These are phyloP conservation scores for Mycena metata DNA, from an alignment of 768 basidiomycete species.

Conservation along the genomic window DNA sequence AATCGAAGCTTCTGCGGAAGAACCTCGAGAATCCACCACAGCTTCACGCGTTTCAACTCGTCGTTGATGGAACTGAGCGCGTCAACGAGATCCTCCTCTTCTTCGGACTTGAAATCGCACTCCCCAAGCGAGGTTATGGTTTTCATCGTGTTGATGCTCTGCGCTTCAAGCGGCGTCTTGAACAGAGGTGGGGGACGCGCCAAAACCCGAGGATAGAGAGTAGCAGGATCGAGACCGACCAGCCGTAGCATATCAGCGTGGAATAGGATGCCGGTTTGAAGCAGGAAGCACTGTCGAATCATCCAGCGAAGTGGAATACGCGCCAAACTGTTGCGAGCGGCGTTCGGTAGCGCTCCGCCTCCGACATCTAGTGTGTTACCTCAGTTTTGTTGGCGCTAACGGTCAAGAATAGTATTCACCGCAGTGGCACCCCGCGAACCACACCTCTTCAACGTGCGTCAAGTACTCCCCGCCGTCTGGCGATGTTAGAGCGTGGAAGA, in stretches of 20 bases:
- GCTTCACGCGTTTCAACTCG: constrained; percentile 60
- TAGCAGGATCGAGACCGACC: constrained; percentile 61
- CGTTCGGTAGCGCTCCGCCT: constrained; percentile 76
- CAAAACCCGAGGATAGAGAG: constrained; percentile 60
- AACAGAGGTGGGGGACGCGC: constrained; percentile 55
- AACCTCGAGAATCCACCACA: constrained; percentile 79
- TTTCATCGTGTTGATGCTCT: constrained; percentile 13
- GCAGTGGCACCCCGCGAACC: constrained; percentile 83
- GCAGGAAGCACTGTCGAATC: constrained; percentile 73
- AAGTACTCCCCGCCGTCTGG: constrained; percentile 43
- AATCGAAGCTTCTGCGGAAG: constrained; percentile 56
- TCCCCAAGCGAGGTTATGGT: constrained; percentile 42
- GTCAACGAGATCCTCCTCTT: constrained; percentile 73
- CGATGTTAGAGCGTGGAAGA: neutral
- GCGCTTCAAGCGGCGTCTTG: constrained; percentile 39
- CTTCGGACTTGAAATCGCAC: constrained; percentile 59
- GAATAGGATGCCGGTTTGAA: constrained; percentile 73
- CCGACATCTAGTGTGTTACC: constrained; percentile 69
- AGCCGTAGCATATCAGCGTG: constrained; percentile 59
- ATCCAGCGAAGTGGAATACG: constrained; percentile 85
- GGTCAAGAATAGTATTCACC: constrained; percentile 56
- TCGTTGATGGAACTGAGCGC: constrained; percentile 67
- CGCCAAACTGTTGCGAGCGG: constrained; percentile 69
- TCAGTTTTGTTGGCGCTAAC: constrained; percentile 5
- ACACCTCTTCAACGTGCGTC: constrained; percentile 82